Percentiles rank a stretch among this genome's conserved stretches.
phyloP scores from a whole-genome alignment of 164 flowering plant genomes.

The Tinospora cordifolia region DNA sequence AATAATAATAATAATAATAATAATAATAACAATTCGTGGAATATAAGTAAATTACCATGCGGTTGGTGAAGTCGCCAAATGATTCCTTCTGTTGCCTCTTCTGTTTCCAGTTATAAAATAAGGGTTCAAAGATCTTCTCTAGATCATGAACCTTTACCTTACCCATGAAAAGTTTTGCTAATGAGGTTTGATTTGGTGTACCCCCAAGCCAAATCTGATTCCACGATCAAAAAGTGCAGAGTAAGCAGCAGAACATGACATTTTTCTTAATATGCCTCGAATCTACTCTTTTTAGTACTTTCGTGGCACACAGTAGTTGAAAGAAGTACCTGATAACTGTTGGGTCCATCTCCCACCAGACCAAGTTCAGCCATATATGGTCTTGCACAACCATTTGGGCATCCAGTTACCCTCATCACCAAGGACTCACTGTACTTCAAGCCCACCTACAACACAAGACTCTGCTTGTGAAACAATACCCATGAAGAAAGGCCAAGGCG shows the following conservation, averaged over 20 bases:
- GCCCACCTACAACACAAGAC: slow-evolving; percentile 58
- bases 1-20: too few relatives aligned
- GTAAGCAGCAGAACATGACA: not conserved
- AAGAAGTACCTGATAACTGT: slow-evolving; percentile 80
- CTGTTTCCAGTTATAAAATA: slow-evolving; percentile 72
- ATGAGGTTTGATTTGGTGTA: slow-evolving; percentile 65
- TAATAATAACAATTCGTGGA: too few relatives aligned
- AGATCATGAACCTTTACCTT: slow-evolving; percentile 93
- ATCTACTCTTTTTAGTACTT: not conserved
- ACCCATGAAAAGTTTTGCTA: slow-evolving; percentile 66
- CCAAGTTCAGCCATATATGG: slow-evolving; percentile 99
- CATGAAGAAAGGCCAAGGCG: not conserved
- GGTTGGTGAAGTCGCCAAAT: slow-evolving; percentile 78
- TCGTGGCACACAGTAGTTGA: not conserved
- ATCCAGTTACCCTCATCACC: slow-evolving; percentile 88
- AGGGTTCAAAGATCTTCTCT: slow-evolving; percentile 87
- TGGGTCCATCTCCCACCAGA: slow-evolving; percentile 97
- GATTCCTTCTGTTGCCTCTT: slow-evolving; percentile 66
- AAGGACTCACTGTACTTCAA: slow-evolving; percentile 73
- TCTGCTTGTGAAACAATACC: not conserved
- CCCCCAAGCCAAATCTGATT: slow-evolving; percentile 91
- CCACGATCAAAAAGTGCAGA: not conserved
- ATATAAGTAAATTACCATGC: slow-evolving; percentile 44
- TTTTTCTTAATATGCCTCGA: not conserved
- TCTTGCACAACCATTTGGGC: slow-evolving; percentile 98